Evolutionary conservation across 805 yeast genomes (phyloP).

Genomic region (Yamadazyma kitorensis): DNA sequence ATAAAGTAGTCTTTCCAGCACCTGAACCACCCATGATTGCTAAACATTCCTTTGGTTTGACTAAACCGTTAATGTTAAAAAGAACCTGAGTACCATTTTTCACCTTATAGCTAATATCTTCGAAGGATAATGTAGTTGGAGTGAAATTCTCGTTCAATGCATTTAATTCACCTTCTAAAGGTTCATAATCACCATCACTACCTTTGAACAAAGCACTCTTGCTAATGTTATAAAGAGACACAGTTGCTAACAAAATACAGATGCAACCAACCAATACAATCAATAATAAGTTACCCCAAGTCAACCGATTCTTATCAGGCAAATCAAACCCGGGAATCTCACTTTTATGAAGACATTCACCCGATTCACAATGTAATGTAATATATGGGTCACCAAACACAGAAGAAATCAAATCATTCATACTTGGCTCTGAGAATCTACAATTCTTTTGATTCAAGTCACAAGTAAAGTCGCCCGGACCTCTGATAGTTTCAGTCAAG

Average conservation of each 20-base stretch:
- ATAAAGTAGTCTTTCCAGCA: constrained; percentile 93
- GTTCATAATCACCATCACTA: constrained; percentile 23
- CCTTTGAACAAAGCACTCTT: constrained; percentile 59
- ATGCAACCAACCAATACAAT: constrained; percentile 44
- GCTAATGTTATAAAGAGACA: constrained; percentile 48
- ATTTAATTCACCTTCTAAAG: constrained; percentile 23
- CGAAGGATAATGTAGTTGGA: constrained; percentile 60
- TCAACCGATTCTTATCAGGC: constrained; percentile 52
- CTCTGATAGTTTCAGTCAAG: constrained; percentile 80
- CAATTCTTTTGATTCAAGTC: constrained; percentile 62
- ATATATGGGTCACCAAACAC: constrained; percentile 96
- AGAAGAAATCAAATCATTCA: constrained; percentile 85
- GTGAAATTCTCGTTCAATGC: constrained; percentile 38
- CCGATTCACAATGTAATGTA: constrained; percentile 73
- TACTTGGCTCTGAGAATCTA: constrained; percentile 87
- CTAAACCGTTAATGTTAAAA: constrained; percentile 67
- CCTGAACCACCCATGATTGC: constrained; percentile 99
- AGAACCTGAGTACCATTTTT: constrained; percentile 51
- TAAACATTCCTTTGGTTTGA: constrained; percentile 81
- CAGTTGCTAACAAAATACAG: constrained; percentile 39
- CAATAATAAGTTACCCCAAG: constrained; percentile 45
- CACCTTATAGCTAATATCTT: constrained; percentile 60
- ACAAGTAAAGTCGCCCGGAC: constrained; percentile 92
- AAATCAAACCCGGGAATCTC: constrained; percentile 86
- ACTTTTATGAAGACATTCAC: constrained; percentile 90